Evolutionary conservation across 2,329 filamentous ascomycete species (phyloP).

Genomic region (Ophiostoma tasmaniense): DNA sequence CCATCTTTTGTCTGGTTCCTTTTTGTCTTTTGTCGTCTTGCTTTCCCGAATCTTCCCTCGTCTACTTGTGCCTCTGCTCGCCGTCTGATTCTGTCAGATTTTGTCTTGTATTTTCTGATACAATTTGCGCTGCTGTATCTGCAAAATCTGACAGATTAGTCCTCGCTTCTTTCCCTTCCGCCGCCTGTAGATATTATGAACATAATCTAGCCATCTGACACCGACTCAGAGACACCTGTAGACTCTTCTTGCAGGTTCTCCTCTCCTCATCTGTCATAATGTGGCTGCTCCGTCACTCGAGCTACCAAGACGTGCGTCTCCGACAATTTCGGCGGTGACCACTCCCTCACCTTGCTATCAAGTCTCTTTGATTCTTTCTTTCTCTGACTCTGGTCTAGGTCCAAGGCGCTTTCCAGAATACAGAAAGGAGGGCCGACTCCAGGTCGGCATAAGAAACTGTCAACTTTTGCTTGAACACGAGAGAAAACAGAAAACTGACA

Average conservation of each 20-base stretch:
- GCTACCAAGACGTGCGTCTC: neutral
- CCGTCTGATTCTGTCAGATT: neutral
- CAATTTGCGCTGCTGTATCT: neutral
- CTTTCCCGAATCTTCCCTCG: neutral
- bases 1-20: too few species aligned
- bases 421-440: constrained; percentile 9
- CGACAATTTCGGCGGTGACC: constrained; percentile 18
- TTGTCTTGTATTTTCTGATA: neutral
- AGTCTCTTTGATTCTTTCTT: neutral
- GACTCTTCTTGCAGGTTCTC: neutral
- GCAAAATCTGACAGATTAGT: neutral
- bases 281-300: constrained; percentile 9
- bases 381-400: neutral
- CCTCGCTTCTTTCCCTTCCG: neutral
- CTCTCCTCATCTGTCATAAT: constrained; percentile 16
- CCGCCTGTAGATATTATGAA: neutral
- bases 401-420: constrained; percentile 8
- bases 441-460: constrained; percentile 9
- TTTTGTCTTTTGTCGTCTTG: too few species aligned
- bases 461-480: neutral
- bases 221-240: neutral
- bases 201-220: too few species aligned
- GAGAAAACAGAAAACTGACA: neutral
- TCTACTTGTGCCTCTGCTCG: neutral
- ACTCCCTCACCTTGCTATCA: neutral